phyloP scores from a whole-genome alignment of 78 protist species.

The Diacronema lutheri region DNA sequence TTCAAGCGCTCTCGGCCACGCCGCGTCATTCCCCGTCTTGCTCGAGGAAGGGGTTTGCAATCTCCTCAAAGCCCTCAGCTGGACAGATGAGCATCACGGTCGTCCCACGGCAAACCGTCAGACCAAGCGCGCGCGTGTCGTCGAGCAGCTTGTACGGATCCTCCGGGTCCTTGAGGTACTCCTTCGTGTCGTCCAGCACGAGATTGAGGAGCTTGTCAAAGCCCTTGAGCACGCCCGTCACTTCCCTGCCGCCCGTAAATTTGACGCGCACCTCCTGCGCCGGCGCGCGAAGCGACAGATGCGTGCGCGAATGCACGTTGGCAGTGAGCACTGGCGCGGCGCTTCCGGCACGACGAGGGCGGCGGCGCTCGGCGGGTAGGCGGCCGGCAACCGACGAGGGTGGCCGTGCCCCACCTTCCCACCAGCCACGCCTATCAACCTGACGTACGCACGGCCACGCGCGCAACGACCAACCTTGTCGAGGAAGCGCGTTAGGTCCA shows the following conservation, averaged over 20 bases:
- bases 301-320: no score
- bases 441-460: no score
- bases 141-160: constrained; percentile 9
- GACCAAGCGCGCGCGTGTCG: constrained; percentile 31
- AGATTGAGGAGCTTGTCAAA: constrained; percentile 37
- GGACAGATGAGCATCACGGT: constrained; percentile 28
- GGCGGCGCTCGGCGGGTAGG: no score
- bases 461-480: no score
- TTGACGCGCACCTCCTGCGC: constrained; percentile 32
- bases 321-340: no score
- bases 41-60: constrained; percentile 34
- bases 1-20: no score
- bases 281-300: no score
- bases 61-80: constrained; percentile 36
- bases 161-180: constrained; percentile 36
- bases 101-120: constrained; percentile 40
- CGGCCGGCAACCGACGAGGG: no score
- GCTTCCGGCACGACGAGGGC: no score
- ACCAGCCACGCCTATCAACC: no score
- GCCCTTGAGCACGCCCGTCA: constrained; percentile 33
- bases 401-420: no score
- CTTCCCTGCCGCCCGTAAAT: constrained; percentile 48
- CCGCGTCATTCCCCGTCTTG: neutral
- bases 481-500: no score
- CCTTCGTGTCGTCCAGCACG: constrained; percentile 45